phyloP scores from a whole-genome alignment of 1,139 yeast species.

The Debaryomycetaceae sp. region DNA sequence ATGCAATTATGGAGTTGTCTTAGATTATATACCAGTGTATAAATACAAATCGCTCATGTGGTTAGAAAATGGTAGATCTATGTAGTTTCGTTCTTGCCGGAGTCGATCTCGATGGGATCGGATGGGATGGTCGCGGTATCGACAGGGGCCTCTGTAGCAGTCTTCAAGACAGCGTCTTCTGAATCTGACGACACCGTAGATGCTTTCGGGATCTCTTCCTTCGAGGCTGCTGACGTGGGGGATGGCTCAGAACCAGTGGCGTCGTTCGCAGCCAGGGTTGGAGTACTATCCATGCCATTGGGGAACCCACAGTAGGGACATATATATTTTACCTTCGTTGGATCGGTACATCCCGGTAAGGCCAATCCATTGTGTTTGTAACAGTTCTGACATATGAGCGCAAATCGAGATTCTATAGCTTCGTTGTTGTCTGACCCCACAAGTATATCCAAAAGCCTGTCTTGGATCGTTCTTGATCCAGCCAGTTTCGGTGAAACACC shows the following conservation, averaged over 20 bases:
- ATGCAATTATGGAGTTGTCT: conserved; percentile 89
- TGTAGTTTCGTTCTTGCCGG: no score
- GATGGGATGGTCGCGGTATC: not conserved
- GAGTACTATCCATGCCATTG: conserved; percentile 37
- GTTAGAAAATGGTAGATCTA: no score
- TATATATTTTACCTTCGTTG: conserved; percentile 53
- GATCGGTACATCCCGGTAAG: conserved; percentile 60
- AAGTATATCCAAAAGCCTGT: conserved; percentile 48
- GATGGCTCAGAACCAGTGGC: not conserved
- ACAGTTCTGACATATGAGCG: conserved; percentile 69
- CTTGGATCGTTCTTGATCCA: conserved; percentile 28
- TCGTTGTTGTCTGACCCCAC: conserved; percentile 72
- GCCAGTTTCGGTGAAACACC: not conserved
- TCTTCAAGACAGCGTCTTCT: not conserved
- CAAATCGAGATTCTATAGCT: conserved; percentile 61
- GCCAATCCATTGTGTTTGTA: conserved; percentile 77
- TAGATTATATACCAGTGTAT: conserved; percentile 13
- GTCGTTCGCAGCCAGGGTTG: not conserved
- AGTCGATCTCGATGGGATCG: no score
- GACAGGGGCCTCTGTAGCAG: not conserved
- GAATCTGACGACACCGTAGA: no score
- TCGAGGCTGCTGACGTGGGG: not conserved
- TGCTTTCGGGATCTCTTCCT: no score
- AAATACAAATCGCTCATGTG: not conserved
- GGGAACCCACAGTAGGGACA: conserved; percentile 73